phyloP scores from a whole-genome alignment of 768 basidiomycete species.

The Tulasnella sp. region DNA sequence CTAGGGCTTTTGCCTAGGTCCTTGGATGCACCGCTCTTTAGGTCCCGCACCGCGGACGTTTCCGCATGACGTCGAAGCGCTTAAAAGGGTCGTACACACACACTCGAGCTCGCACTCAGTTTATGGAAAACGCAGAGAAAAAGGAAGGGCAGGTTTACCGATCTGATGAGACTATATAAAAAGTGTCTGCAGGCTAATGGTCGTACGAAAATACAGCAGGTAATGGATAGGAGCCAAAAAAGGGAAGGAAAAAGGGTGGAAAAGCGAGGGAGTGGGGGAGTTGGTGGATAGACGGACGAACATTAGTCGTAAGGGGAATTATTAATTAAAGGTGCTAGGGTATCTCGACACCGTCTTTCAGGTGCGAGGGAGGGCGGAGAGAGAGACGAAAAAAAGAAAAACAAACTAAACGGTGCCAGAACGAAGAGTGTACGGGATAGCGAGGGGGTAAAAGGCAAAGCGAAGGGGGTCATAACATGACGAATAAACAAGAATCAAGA shows the following conservation, averaged over 20 bases:
- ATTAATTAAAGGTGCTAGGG: not conserved
- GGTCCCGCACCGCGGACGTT: not conserved
- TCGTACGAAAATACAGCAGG: conserved; percentile 2
- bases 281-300: not conserved
- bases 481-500: conserved; percentile 1
- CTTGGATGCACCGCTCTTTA: too few species aligned
- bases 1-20: too few species aligned
- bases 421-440: conserved; percentile 4
- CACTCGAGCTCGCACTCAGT: not conserved
- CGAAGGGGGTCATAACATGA: not conserved
- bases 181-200: not conserved
- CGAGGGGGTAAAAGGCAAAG: not conserved
- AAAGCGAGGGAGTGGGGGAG: not conserved
- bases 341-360: not conserved
- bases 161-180: not conserved
- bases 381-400: not conserved
- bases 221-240: not conserved
- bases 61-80: not conserved
- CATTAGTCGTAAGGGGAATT: not conserved
- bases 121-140: too few species aligned
- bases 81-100: not conserved
- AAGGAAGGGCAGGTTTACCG: not conserved
- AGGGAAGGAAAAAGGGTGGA: not conserved
- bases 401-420: not conserved
- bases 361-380: not conserved